Base-by-base conservation (phyloP, 768 basidiomycete genomes). In the Mycena filopes region DNA sequence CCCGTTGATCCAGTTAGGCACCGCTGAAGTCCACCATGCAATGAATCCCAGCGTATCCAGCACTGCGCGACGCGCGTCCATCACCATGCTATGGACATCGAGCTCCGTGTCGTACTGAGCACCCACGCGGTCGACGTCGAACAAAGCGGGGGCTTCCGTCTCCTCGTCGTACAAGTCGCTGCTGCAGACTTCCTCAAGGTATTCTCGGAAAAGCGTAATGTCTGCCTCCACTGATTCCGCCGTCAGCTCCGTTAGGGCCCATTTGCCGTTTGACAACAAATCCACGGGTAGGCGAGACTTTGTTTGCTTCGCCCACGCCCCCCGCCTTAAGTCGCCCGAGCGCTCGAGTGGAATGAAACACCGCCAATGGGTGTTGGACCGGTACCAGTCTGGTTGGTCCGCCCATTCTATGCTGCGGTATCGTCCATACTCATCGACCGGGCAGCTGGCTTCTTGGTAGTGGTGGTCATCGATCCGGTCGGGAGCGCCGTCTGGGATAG, bases 311-410 rank as follows among this genome's bases (percentile, higher is more conserved):
- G 40, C 54, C 40, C 40, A 55, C 13, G 25, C 11, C 1, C 29
- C 51, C 4, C 1, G 43, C 8, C 33, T 31, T 10, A 8, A 4
- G 3, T 15, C 51, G 18, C 21, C 40, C 12, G 5, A 15, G 2
- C 23, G 4, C n/a, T 7, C 33, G 1, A 58, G 18, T 2, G 56
- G 56, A 11, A 58, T 58, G 45, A 45, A 58, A 4, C 56, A 45
- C 13, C 56, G 13, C 2, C 5, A 23, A 3, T 36, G 56, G 1
- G 12, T 25, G 18, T 48, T 33, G 1, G n/a, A 16, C 0, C 36
- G n/a, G 23, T 16, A 48, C 56, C 56, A 58, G 21, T 48, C 46
- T 0, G 56, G 56, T 16, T 47, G 45, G n/a, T 58, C 33, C 7
- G 16, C 31, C 45, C 33, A 58, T 16, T 58, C 46, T 1, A 46